Conservation (phyloP, 2,329 filamentous ascomycete genomes). For the Aciculosporium take region DNA sequence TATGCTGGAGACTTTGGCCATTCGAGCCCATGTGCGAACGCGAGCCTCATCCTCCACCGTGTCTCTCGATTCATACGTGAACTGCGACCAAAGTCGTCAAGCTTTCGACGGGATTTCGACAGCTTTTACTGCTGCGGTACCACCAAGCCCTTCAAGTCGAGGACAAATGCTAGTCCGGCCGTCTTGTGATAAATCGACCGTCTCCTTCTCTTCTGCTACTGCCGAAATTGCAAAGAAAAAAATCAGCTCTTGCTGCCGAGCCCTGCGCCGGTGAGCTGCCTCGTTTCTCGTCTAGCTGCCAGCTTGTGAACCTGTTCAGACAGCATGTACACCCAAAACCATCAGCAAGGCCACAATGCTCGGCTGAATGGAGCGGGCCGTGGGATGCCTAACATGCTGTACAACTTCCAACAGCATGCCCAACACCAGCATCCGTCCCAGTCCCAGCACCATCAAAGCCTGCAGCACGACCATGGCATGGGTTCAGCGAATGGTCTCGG, state of each 20-base stretch:
- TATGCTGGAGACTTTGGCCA: slow-evolving; percentile 10
- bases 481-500: slow-evolving; percentile 40
- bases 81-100: slow-evolving; percentile 12
- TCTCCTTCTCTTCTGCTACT: slow-evolving; percentile 2
- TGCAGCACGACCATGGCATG: slow-evolving; percentile 44
- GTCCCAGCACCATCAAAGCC: slow-evolving; percentile 46
- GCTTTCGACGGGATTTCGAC: slow-evolving; percentile 6
- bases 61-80: slow-evolving; percentile 20
- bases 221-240: slow-evolving; percentile 10
- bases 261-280: slow-evolving; percentile 15
- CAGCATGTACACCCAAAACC: slow-evolving; percentile 62
- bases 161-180: slow-evolving; percentile 14
- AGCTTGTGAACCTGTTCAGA: slow-evolving; percentile 9
- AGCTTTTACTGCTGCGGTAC: not conserved
- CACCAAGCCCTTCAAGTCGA: slow-evolving; percentile 3
- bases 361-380: slow-evolving; percentile 48
- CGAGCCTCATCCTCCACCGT: slow-evolving; percentile 19
- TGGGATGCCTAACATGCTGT: slow-evolving; percentile 52
- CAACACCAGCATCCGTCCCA: slow-evolving; percentile 50
- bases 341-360: slow-evolving; percentile 59
- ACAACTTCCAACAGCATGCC: slow-evolving; percentile 51
- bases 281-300: slow-evolving; percentile 7
- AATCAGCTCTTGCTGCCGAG: slow-evolving; percentile 13
- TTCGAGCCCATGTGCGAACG: slow-evolving; percentile 25
- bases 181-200: slow-evolving; percentile 8